Conservation (phyloP, 2,329 filamentous ascomycete genomes). For the Sclerotiophoma versabilis region DNA sequence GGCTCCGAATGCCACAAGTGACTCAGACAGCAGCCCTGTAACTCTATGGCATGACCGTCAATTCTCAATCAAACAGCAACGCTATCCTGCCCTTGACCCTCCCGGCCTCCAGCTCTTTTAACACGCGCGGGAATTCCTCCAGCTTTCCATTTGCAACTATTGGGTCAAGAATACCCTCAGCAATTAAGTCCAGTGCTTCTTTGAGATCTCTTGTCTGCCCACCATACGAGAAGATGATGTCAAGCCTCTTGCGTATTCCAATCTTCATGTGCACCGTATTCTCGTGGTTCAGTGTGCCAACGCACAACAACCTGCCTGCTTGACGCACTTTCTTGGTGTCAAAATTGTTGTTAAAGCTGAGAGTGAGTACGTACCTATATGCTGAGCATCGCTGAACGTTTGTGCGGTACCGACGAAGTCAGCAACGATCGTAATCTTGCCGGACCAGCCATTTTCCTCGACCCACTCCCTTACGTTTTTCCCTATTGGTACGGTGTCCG, state of each 20-base stretch:
- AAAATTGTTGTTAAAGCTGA: neutral
- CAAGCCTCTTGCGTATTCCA: conserved; percentile 27
- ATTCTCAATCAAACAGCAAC: conserved; percentile 16
- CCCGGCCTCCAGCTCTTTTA: conserved; percentile 27
- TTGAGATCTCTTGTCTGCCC: conserved; percentile 27
- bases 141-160: conserved; percentile 28
- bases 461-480: conserved; percentile 27
- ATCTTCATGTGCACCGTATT: conserved; percentile 35
- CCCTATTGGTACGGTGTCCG: conserved; percentile 25
- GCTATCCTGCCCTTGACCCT: conserved; percentile 25
- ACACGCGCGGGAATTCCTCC: conserved; percentile 23
- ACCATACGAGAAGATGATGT: conserved; percentile 32
- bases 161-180: conserved; percentile 24
- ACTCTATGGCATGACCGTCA: neutral
- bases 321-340: conserved; percentile 20
- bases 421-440: conserved; percentile 27
- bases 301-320: conserved; percentile 29
- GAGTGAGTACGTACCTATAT: conserved; percentile 20
- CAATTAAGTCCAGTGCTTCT: conserved; percentile 25
- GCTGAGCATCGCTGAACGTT: conserved; percentile 31
- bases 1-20: neutral
- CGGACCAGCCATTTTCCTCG: conserved; percentile 23
- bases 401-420: conserved; percentile 32
- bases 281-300: conserved; percentile 34
- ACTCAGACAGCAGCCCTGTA: neutral